Base-by-base conservation (phyloP, 768 basidiomycete genomes). In the Symmetrospora coprosmae region DNA sequence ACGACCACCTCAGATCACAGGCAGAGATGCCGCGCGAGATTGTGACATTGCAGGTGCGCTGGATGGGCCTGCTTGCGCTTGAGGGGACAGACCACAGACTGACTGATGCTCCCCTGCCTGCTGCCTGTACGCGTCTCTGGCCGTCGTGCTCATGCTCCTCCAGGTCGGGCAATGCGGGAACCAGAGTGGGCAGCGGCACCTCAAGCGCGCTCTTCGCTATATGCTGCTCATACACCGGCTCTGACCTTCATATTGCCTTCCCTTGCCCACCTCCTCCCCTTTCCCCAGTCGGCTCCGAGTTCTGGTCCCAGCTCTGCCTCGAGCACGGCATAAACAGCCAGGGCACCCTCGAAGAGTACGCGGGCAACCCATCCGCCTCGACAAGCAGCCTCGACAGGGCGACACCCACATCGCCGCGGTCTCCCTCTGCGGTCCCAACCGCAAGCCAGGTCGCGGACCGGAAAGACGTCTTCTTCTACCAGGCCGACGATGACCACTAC, bases 401-500 rank as follows among this genome's bases (percentile, higher is more conserved):
- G 17, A 34, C 51, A 7, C 34, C 50, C 17, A 51, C 45, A 6
- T 37, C 52, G 17, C 55, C 53, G 19, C 52, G 64, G 27, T 21
- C 46, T 37, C 46, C 33, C 40, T 33, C 45, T 13, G 2, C 41
- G 0, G 19, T 35, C 28, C 16, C 33, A 7, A 30, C 33, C 7
- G 37, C 34, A 19, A 86, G 84, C 1, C 89, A 91, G 67, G 87
- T 86, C 19, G 87, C 87, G 8, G 94, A 99, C 74, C 79, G 94
- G 67, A 99, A 97, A 71, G 94, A 99, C 74, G 92, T 94, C 27
- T 99, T 99, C 75, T 99, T 99, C 76, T 97, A 99, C 72, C 92
- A 97, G 73, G 94, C 94, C n/a, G 94, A 99, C 72, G 94, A 99
- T 69, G 94, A 97, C 72, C 91, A 94, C 69, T 99, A 97, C 73